phyloP scores from a whole-genome alignment of 129 eudicot species.

The Artemisia tridentata region DNA sequence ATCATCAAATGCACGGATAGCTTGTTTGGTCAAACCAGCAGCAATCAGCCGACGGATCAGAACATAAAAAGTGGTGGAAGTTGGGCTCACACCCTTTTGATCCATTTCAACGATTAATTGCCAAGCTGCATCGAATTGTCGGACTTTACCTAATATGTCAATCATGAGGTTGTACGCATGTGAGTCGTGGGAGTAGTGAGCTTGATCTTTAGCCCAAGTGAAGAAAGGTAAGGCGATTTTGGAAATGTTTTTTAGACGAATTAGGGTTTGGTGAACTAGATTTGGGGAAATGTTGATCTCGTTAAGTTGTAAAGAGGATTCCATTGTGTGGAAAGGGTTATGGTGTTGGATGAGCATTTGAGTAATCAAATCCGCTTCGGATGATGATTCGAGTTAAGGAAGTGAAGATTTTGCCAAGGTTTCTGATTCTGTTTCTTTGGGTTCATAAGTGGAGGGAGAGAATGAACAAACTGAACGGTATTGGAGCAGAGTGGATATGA shows the following conservation, averaged over 20 bases:
- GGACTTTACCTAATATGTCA: slow-evolving; percentile 55
- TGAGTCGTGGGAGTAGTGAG: slow-evolving; percentile 35
- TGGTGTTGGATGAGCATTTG: slow-evolving; percentile 70
- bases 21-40: no score
- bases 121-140: slow-evolving; percentile 83
- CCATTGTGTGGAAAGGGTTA: slow-evolving; percentile 87
- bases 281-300: slow-evolving; percentile 47
- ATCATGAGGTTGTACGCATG: slow-evolving; percentile 51
- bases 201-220: slow-evolving; percentile 44
- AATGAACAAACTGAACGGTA: no score
- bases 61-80: no score
- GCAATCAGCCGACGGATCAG: no score
- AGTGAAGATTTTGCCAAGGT: slow-evolving; percentile 41
- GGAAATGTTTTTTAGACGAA: slow-evolving; percentile 68
- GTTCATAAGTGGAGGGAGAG: slow-evolving; percentile 8
- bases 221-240: slow-evolving; percentile 81
- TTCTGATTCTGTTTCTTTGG: slow-evolving; percentile 4
- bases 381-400: slow-evolving; percentile 48
- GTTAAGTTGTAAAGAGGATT: slow-evolving; percentile 73
- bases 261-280: slow-evolving; percentile 76
- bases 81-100: no score
- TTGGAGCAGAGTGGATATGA: no score
- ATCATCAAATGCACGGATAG: no score
- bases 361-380: slow-evolving; percentile 62
- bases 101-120: no score